Conservation (phyloP, 1,284 basidiomycete genomes). For the Ceratobasidium sp. region DNA sequence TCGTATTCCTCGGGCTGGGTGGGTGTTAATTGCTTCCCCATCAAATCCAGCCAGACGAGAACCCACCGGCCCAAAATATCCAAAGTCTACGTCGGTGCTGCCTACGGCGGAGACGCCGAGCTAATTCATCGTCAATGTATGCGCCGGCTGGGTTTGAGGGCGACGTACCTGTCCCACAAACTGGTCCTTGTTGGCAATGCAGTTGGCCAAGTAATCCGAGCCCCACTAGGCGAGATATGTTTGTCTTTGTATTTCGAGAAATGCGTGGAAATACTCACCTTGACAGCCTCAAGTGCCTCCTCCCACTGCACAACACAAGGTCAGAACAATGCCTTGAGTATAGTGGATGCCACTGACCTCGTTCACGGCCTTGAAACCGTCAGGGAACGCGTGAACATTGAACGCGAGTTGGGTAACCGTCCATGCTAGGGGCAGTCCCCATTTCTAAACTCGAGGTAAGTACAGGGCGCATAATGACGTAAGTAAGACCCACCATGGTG, state of each 20-base stretch:
- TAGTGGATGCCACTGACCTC: slow-evolving; percentile 16
- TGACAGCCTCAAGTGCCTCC: slow-evolving; percentile 46
- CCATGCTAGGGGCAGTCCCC: slow-evolving; percentile 48
- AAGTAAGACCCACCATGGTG: slow-evolving; percentile 43
- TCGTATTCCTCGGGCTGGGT: slow-evolving; percentile 47
- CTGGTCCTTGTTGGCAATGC: slow-evolving; percentile 44
- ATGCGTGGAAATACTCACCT: slow-evolving; percentile 27
- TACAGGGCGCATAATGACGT: too few relatives aligned
- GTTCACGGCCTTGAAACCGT: slow-evolving; percentile 39
- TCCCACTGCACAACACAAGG: slow-evolving; percentile 13
- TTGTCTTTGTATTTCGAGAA: background rate
- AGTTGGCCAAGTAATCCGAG: slow-evolving; percentile 47
- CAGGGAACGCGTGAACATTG: slow-evolving; percentile 44
- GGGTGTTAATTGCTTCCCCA: background rate
- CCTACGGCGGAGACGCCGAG: slow-evolving; percentile 46
- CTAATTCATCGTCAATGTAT: slow-evolving; percentile 14
- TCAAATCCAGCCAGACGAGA: background rate
- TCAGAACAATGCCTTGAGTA: background rate
- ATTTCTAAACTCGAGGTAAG: slow-evolving; percentile 43
- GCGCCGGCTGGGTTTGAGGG: background rate
- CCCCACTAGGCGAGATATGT: slow-evolving; percentile 41
- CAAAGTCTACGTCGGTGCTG: slow-evolving; percentile 47
- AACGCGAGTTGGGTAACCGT: slow-evolving; percentile 47
- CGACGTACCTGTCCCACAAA: slow-evolving; percentile 47
- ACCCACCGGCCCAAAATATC: slow-evolving; percentile 48